These are phyloP conservation scores for Daldinia childiae DNA, from an alignment of 495 filamentous ascomycete species.

Conservation along the genomic window DNA sequence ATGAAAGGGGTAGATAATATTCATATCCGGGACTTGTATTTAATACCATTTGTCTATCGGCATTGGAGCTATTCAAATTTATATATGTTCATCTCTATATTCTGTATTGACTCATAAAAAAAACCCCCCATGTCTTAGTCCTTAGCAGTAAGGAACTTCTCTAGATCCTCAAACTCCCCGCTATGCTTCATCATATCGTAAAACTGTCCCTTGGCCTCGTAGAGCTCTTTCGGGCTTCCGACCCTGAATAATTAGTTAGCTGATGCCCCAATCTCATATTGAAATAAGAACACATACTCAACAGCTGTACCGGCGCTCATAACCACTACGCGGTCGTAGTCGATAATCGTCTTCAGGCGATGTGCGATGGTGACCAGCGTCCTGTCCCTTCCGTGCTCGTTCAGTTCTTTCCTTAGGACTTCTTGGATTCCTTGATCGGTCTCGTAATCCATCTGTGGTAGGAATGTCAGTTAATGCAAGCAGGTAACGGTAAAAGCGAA, in stretches of 20 bases:
- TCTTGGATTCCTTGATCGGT: constrained; percentile 63
- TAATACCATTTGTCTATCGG: not conserved
- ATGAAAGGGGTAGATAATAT: not conserved
- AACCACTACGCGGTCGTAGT: constrained; percentile 61
- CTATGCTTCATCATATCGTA: constrained; percentile 62
- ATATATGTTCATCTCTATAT: constrained; percentile 8
- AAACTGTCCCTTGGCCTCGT: constrained; percentile 55
- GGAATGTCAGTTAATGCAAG: constrained; percentile 1
- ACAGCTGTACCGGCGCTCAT: constrained; percentile 57
- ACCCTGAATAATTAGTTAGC: constrained; percentile 46
- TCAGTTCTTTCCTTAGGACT: constrained; percentile 54
- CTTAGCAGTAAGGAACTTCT: constrained; percentile 34
- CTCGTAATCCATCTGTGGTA: constrained; percentile 59
- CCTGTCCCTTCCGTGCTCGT: constrained; percentile 50
- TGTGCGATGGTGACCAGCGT: constrained; percentile 64
- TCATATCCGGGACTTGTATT: not conserved
- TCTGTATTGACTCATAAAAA: not conserved
- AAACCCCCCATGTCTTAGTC: not conserved
- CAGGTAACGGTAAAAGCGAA: not conserved
- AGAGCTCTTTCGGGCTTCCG: constrained; percentile 57
- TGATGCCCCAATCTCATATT: not conserved
- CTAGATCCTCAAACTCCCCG: constrained; percentile 60
- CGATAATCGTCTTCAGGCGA: constrained; percentile 60
- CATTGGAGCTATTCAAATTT: not conserved
- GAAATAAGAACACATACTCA: constrained; percentile 42